Percentiles rank a stretch among this genome's conserved stretches.
phyloP scores from a whole-genome alignment of 139 green algal species.

The Chlamydomonas sp. region DNA sequence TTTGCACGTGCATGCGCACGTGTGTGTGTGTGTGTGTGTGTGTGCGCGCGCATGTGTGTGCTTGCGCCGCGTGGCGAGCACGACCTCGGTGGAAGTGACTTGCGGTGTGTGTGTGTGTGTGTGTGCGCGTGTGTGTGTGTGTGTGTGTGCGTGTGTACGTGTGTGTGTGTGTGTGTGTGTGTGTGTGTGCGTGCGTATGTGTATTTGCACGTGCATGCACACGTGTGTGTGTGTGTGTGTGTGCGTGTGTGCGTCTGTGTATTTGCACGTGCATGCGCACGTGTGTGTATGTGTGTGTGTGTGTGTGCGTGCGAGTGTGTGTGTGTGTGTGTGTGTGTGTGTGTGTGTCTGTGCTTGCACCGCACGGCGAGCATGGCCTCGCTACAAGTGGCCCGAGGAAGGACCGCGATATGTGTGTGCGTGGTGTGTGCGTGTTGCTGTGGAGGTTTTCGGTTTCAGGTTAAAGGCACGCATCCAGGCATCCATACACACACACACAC shows the following conservation, averaged over 20 bases:
- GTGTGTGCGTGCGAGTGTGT: not conserved
- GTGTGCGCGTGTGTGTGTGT: too few relatives aligned
- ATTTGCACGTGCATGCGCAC: too few relatives aligned
- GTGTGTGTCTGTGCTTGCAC: slow-evolving; percentile 69
- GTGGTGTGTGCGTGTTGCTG: slow-evolving; percentile 96
- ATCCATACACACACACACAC: too few relatives aligned
- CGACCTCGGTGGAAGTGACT: slow-evolving; percentile 28
- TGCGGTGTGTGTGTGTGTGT: slow-evolving; percentile 6
- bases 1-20: slow-evolving; percentile 79
- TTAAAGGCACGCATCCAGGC: too few relatives aligned
- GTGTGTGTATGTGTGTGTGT: too few relatives aligned
- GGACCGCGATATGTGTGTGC: slow-evolving; percentile 1
- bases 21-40: slow-evolving; percentile 90
- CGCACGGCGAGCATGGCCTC: slow-evolving; percentile 41
- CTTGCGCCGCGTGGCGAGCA: slow-evolving; percentile 40
- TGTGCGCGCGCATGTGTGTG: slow-evolving; percentile 81
- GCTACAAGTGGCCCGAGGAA: slow-evolving; percentile 27
- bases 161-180: too few relatives aligned
- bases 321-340: too few relatives aligned
- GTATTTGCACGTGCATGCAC: too few relatives aligned
- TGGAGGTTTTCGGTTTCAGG: too few relatives aligned
- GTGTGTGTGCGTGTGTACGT: too few relatives aligned
- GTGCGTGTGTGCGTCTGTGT: slow-evolving; percentile 68
- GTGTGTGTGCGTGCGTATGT: too few relatives aligned
- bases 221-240: slow-evolving; percentile 97